Evolutionary conservation across 129 eudicot species (phyloP).

Genomic region (Helianthus tuberosus): DNA sequence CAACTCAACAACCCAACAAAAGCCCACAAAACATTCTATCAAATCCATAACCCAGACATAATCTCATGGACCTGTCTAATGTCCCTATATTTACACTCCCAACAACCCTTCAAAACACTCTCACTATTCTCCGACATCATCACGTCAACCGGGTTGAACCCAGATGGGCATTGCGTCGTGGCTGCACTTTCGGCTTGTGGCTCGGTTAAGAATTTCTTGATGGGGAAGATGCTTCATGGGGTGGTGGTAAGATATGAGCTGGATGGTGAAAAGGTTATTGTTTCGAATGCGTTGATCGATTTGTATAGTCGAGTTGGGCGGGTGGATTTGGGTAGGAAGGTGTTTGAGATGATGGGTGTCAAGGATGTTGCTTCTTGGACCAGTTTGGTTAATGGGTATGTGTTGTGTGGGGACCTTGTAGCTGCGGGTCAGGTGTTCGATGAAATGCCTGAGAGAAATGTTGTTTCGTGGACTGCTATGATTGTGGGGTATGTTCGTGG

Average conservation of each 20-base stretch:
- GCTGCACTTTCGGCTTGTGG: conserved; percentile 66
- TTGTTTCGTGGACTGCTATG: conserved; percentile 72
- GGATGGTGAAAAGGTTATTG: conserved; percentile 32
- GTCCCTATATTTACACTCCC: conserved; percentile 36
- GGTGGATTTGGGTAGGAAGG: conserved; percentile 28
- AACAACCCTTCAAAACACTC: conserved; percentile 48
- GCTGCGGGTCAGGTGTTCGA: conserved; percentile 51
- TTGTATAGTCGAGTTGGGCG: conserved; percentile 44
- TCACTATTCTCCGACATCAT: conserved; percentile 35
- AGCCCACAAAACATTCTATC: conserved; percentile 45
- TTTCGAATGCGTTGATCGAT: conserved; percentile 62
- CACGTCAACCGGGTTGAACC: conserved; percentile 26
- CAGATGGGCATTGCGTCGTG: conserved; percentile 56
- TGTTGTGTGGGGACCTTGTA: conserved; percentile 45
- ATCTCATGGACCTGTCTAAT: conserved; percentile 64
- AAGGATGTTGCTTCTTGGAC: conserved; percentile 75
- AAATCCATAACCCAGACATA: conserved; percentile 50
- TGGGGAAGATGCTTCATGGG: conserved; percentile 61
- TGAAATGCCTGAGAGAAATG: conserved; percentile 61
- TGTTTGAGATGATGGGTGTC: conserved; percentile 42
- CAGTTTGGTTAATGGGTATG: conserved; percentile 58
- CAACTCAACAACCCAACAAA: conserved; percentile 9
- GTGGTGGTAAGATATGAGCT: conserved; percentile 52
- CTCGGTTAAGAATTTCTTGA: conserved; percentile 28
- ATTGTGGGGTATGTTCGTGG: conserved; percentile 57